These are phyloP conservation scores for Fallopia convolvulus DNA, from an alignment of 148 eudicot genomes.

Conservation along the genomic window DNA sequence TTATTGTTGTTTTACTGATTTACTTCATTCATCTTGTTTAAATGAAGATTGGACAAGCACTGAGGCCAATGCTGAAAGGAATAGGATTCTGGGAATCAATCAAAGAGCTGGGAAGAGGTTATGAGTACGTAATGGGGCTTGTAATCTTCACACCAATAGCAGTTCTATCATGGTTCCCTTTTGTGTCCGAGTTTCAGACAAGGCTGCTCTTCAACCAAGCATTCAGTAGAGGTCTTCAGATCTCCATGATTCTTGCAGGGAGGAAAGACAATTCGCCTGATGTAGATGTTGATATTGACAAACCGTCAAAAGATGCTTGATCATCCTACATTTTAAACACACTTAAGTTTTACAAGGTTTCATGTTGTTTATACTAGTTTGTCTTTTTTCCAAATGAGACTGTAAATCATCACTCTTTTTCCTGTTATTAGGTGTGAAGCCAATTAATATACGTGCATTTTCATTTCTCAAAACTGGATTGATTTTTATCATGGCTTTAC, in stretches of 20 bases:
- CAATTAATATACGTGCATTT: slow-evolving; percentile 6
- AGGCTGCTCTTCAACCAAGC: slow-evolving; percentile 96
- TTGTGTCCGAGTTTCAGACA: slow-evolving; percentile 92
- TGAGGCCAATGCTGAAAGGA: slow-evolving; percentile 64
- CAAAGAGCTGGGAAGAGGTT: slow-evolving; percentile 86
- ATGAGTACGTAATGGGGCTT: slow-evolving; percentile 80
- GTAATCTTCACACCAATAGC: slow-evolving; percentile 72
- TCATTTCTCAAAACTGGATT: not conserved
- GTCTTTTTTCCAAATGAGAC: not conserved
- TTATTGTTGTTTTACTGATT: not conserved
- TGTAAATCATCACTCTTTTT: not conserved
- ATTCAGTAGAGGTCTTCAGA: slow-evolving; percentile 94
- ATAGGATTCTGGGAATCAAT: slow-evolving; percentile 79
- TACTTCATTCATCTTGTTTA: not conserved
- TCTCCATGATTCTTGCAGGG: slow-evolving; percentile 93
- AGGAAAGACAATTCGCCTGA: slow-evolving; percentile 42
- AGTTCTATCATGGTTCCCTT: slow-evolving; percentile 88
- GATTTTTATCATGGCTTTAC: not conserved
- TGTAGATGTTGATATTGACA: slow-evolving; percentile 1
- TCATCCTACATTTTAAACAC: not conserved
- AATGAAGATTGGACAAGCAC: slow-evolving; percentile 60
- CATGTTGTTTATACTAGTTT: not conserved
- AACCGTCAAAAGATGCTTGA: not conserved
- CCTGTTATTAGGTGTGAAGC: slow-evolving; percentile 1
- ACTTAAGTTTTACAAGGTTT: not conserved